Conservation (phyloP, 495 filamentous ascomycete species). For the Mycothermus thermophilus region DNA sequence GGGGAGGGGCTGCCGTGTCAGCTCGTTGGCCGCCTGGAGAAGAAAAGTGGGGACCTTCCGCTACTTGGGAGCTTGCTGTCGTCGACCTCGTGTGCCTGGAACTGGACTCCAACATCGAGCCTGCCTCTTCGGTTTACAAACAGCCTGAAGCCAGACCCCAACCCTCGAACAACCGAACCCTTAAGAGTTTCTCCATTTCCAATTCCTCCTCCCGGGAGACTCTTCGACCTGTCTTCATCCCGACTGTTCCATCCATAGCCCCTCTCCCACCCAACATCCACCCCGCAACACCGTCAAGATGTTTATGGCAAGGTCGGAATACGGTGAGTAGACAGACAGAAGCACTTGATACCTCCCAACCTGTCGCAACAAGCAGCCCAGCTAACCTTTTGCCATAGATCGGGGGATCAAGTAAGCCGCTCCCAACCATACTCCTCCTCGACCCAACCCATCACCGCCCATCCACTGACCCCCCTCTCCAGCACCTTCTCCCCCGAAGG, state of each 20-base stretch:
- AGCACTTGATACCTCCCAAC: too few relatives aligned
- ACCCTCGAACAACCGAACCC: too few relatives aligned
- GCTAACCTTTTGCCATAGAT: slow-evolving; percentile 44
- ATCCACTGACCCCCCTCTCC: slow-evolving; percentile 2
- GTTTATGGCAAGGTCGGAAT: slow-evolving; percentile 99
- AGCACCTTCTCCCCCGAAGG: slow-evolving; percentile 99
- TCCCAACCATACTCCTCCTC: slow-evolving; percentile 2
- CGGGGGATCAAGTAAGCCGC: slow-evolving; percentile 89
- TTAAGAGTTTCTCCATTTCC: too few relatives aligned
- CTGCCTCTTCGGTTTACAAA: slow-evolving; percentile 1
- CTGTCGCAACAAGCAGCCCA: too few relatives aligned
- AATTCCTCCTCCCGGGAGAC: too few relatives aligned
- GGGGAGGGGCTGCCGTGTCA: slow-evolving; percentile 2
- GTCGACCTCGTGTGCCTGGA: slow-evolving; percentile 23
- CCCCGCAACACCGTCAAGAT: slow-evolving; percentile 57
- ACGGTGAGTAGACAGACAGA: too few relatives aligned
- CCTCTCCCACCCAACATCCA: too few relatives aligned
- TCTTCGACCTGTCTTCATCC: too few relatives aligned
- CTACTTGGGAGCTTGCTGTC: slow-evolving; percentile 16
- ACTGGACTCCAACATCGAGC: too few relatives aligned
- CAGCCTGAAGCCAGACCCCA: slow-evolving; percentile 1
- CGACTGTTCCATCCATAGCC: too few relatives aligned
- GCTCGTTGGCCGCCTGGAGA: slow-evolving; percentile 11
- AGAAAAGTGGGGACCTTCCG: slow-evolving; percentile 2
- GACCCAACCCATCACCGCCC: slow-evolving; percentile 2